These are phyloP conservation scores for Carex pumila DNA, from an alignment of 176 grass and related monocot genomes.

Conservation along the genomic window DNA sequence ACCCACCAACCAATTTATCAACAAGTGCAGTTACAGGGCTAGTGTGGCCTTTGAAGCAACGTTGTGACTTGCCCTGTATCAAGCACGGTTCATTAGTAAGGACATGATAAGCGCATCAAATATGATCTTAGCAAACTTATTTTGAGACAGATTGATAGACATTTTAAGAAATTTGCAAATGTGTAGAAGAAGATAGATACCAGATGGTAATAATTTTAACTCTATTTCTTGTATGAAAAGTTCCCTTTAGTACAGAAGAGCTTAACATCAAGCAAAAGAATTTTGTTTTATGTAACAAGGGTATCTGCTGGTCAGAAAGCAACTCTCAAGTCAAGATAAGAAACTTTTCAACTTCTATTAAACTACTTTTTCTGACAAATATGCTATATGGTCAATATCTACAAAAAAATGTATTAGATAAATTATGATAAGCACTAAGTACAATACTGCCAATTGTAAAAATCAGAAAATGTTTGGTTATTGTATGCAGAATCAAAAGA, in stretches of 20 bases:
- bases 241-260: not conserved
- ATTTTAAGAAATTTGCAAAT: not conserved
- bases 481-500: not conserved
- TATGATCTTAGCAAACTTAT: not conserved
- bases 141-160: not conserved
- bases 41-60: slow-evolving; percentile 76
- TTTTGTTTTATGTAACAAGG: not conserved
- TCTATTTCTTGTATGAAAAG: not conserved
- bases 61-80: slow-evolving; percentile 46
- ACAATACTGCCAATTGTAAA: not conserved
- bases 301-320: not conserved
- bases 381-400: not conserved
- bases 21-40: slow-evolving; percentile 55
- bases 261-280: not conserved
- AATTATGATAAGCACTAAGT: not conserved
- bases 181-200: not conserved
- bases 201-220: not conserved
- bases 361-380: not conserved
- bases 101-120: not conserved
- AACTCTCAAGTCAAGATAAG: not conserved
- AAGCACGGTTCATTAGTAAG: not conserved
- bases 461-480: not conserved
- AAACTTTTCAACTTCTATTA: not conserved
- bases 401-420: not conserved
- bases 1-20: slow-evolving; percentile 62